phyloP scores from a whole-genome alignment of 257 asterid species.

The Thymus quinquecostatus region DNA sequence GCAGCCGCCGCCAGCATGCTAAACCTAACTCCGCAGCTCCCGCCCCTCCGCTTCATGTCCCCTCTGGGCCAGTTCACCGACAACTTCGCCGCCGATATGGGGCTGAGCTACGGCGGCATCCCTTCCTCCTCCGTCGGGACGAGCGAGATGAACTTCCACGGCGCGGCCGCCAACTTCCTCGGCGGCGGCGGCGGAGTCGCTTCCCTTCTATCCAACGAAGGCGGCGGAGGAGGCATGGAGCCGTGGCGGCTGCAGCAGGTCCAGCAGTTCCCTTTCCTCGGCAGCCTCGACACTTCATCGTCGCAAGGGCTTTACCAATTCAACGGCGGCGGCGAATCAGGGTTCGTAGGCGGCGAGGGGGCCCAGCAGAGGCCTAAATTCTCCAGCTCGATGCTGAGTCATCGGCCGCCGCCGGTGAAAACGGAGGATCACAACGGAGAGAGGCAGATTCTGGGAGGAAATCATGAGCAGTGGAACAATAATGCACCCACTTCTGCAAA shows the following conservation, averaged over 20 bases:
- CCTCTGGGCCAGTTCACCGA: slow-evolving; percentile 68
- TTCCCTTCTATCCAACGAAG: slow-evolving; percentile 40
- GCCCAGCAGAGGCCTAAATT: slow-evolving; percentile 53
- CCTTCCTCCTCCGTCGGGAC: slow-evolving; percentile 44
- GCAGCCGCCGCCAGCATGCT: slow-evolving; percentile 30
- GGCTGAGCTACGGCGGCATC: slow-evolving; percentile 54
- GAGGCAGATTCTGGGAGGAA: slow-evolving; percentile 64
- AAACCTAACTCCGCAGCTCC: slow-evolving; percentile 55
- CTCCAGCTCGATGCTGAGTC: slow-evolving; percentile 50
- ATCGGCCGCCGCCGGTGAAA: slow-evolving; percentile 49
- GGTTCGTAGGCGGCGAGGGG: slow-evolving; percentile 38
- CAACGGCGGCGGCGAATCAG: slow-evolving; percentile 47
- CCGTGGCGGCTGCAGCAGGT: slow-evolving; percentile 69
- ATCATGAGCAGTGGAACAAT: slow-evolving; percentile 49
- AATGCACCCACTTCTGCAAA: slow-evolving; percentile 27
- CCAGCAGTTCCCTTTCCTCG: slow-evolving; percentile 69
- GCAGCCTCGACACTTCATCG: slow-evolving; percentile 41
- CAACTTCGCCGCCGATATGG: slow-evolving; percentile 39
- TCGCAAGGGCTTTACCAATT: slow-evolving; percentile 39
- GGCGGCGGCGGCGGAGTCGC: slow-evolving; percentile 45
- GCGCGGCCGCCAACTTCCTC: slow-evolving; percentile 43
- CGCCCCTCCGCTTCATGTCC: slow-evolving; percentile 62
- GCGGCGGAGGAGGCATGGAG: slow-evolving; percentile 44
- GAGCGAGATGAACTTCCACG: slow-evolving; percentile 52
- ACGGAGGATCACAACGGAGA: slow-evolving; percentile 59